A percentile compares a stretch with the other conserved stretches of the same genome.
phyloP scores from a whole-genome alignment of 2,329 filamentous ascomycete genomes.

The Pseudocercospora pini-densiflorae region DNA sequence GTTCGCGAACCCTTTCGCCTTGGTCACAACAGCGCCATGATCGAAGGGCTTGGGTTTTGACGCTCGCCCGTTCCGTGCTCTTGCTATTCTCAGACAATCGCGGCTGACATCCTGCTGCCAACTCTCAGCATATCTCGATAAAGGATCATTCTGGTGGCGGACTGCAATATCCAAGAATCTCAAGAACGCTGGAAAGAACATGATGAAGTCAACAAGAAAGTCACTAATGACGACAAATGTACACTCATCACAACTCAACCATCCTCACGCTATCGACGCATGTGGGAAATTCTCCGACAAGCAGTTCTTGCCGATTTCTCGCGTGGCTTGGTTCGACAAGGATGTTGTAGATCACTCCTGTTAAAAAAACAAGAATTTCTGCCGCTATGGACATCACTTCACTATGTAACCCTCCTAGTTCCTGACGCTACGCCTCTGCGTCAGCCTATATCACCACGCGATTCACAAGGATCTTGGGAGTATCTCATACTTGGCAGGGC shows the following conservation, averaged over 20 bases:
- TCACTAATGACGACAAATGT: background rate
- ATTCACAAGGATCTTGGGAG: too few relatives aligned
- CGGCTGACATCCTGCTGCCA: too few relatives aligned
- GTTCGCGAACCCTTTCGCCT: too few relatives aligned
- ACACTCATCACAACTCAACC: background rate
- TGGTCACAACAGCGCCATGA: too few relatives aligned
- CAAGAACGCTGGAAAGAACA: background rate
- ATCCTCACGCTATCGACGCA: background rate
- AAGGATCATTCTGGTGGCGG: too few relatives aligned
- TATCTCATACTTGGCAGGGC: too few relatives aligned
- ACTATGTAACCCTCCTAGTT: constrained; percentile 11
- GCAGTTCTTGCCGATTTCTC: constrained; percentile 1
- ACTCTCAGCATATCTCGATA: too few relatives aligned
- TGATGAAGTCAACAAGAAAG: background rate
- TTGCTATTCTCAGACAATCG: too few relatives aligned
- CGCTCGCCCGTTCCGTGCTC: too few relatives aligned
- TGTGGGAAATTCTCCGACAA: background rate
- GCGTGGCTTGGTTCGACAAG: background rate
- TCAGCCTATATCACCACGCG: background rate
- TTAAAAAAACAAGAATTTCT: background rate
- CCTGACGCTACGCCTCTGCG: background rate
- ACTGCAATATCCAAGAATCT: background rate
- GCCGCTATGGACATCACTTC: constrained; percentile 5
- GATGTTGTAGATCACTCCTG: background rate
- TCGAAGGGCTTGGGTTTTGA: too few relatives aligned